Percentiles rank a stretch among this genome's conserved stretches.
phyloP scores from a whole-genome alignment of 2,329 filamentous ascomycete species.

The Trichoderma atrobrunneum region DNA sequence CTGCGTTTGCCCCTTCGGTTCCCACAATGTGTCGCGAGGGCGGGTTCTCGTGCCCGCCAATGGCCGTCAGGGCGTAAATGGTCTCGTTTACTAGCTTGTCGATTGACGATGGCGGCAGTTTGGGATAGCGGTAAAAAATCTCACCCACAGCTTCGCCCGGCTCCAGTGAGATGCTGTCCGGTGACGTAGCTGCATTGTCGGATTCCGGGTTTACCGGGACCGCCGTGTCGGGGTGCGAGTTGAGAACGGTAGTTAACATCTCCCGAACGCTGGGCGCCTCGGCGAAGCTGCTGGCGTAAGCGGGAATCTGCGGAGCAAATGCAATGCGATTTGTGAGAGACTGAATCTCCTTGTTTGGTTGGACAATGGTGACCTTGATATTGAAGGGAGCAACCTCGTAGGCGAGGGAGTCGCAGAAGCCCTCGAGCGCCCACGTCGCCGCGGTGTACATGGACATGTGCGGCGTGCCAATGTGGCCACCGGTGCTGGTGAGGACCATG shows the following conservation, averaged over 20 bases:
- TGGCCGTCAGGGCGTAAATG: conserved; percentile 84
- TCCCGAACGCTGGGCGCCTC: conserved; percentile 79
- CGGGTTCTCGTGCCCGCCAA: conserved; percentile 93
- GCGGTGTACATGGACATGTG: conserved; percentile 89
- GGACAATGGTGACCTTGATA: conserved; percentile 91
- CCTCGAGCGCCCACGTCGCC: conserved; percentile 91
- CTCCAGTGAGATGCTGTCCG: conserved; percentile 33
- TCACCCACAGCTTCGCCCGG: conserved; percentile 38
- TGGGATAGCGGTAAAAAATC: conserved; percentile 69
- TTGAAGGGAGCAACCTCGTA: conserved; percentile 98
- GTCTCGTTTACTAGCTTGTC: conserved; percentile 81
- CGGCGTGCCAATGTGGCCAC: conserved; percentile 88
- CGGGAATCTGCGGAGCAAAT: conserved; percentile 73
- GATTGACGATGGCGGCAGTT: conserved; percentile 63
- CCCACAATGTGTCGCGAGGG: conserved; percentile 93
- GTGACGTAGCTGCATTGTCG: conserved; percentile 31
- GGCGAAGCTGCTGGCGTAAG: conserved; percentile 36
- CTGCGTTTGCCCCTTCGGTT: conserved; percentile 78
- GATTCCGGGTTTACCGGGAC: conserved; percentile 35
- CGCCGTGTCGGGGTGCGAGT: conserved; percentile 67
- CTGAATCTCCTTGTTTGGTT: conserved; percentile 90
- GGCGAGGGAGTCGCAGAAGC: conserved; percentile 90
- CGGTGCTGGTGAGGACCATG: conserved; percentile 83
- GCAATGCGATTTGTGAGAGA: conserved; percentile 83
- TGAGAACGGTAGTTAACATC: conserved; percentile 76